Base-by-base conservation (phyloP, 495 filamentous ascomycete species). In the Trichoderma erinaceum region DNA sequence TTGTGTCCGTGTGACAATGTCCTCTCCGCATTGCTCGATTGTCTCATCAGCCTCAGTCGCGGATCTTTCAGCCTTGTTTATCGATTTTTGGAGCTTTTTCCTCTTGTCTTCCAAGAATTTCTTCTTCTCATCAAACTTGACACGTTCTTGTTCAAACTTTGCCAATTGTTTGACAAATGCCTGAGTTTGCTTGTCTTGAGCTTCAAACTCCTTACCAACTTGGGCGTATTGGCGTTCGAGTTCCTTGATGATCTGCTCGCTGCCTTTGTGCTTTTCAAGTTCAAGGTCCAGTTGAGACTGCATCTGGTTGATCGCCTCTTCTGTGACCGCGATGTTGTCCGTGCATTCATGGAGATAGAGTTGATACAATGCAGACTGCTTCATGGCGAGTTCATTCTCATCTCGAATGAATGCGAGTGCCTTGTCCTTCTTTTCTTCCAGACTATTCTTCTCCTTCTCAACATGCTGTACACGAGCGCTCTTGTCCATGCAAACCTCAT, bases 371-470 rank as follows among this genome's bases (percentile, higher is more conserved):
- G 91, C 88, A 16, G 90, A 90, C 75, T 97, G 92, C 76, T 97
- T 97, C 68, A 89, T 80, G 3, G 88, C 86, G 8, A 99, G 81
- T 75, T 99, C 95, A 73, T 99, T 99, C 74, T 98, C 94, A 69
- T 96, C 91, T 43, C 85, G 87, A 69, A 99, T 89, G 73, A 87
- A 97, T 5, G 91, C 87, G 12, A 99, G 76, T 5, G 95, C 95
- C 76, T 93, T 92, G 75, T 98, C 87, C 78, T 98, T 99, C 84
- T 97, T 97, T 73, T 96, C 93, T 76, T 95, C 95, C 46, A 99
- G 83, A 38, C 87, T 80, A 64, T 88, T 91, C 81, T 91, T 97
- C 80, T 99, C 95, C 75, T 98, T 99, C 79, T 99, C 95, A 3
- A 99, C 95, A 74, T 97, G 94, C 79, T 97, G 92, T 7, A 99